Evolutionary conservation across 1,284 basidiomycete genomes (phyloP), one percentile per base, ranked within the genome.

Genomic region (Ustilago hordei): DNA sequence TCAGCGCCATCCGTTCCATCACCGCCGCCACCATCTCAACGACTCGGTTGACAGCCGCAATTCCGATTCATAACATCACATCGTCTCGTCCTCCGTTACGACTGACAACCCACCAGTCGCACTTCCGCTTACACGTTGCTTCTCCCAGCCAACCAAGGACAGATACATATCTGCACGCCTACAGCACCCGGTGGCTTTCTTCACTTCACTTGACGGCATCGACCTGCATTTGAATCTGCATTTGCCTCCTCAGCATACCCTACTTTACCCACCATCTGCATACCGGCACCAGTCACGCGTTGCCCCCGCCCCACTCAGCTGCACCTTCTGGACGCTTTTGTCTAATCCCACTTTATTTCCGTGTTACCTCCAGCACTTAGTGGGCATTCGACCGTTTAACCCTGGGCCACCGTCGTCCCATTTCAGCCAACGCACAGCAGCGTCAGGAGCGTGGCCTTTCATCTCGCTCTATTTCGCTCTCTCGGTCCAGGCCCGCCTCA

Each of bases 401-500:
- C 62, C 62, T 64, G 8, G 39, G 53, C 45, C 48, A 35, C 48
- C 5, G 35, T 53, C 5, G 35, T 53, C 41, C 41, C 38, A 52
- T 52, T 8, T 38, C 23, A 28, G 23, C 19, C 23, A 50, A 50
- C 28, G 48, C 15, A 41, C 39, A 41, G 39, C 39, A 41, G 12
- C 39, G 39, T 15, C 12, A n/a, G 38, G 60, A 28, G 50, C 36
- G 53, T 34, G 32, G 28, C 52, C 48, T 28, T 65, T 61, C 59
- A 61, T 70, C 55, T 70, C 57, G 41, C 28, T 38, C 23, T 55
- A 23, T 54, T 2, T 62, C 34, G n/a, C 17, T 38, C 34, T 17
- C 23, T 28, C 23, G 23, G 23, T 28, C 23, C 23, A 28, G 23
- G 23, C 23, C 23, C 23, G 23, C 23, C 23, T 28, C 23, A 28